Evolutionary conservation across 2,329 filamentous ascomycete genomes (phyloP).

Genomic region (Venturia nashicola): DNA sequence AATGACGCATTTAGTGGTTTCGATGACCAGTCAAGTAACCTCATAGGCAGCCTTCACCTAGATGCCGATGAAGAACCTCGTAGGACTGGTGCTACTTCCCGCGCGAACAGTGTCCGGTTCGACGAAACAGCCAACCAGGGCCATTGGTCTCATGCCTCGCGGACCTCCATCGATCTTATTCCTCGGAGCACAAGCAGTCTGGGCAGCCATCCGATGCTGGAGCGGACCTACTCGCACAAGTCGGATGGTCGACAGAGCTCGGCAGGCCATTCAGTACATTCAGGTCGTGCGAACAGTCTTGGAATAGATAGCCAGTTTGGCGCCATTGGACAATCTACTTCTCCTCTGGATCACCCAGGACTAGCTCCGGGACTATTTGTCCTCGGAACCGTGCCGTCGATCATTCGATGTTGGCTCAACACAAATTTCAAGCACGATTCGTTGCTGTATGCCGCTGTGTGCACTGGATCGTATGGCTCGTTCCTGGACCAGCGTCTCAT

Average conservation of each 20-base stretch:
- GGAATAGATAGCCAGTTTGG: slow-evolving; percentile 65
- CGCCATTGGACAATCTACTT: slow-evolving; percentile 52
- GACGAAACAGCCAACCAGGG: slow-evolving; percentile 91
- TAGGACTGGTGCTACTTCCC: slow-evolving; percentile 72
- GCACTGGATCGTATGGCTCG: slow-evolving; percentile 82
- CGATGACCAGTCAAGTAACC: slow-evolving; percentile 71
- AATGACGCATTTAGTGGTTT: slow-evolving; percentile 81
- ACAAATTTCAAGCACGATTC: slow-evolving; percentile 81
- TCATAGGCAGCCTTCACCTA: slow-evolving; percentile 70
- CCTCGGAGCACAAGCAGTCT: slow-evolving; percentile 71
- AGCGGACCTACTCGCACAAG: slow-evolving; percentile 85
- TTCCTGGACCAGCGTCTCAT: slow-evolving; percentile 66
- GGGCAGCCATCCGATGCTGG: slow-evolving; percentile 68
- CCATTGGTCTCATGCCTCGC: slow-evolving; percentile 72
- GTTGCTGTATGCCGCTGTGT: slow-evolving; percentile 81
- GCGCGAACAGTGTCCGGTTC: slow-evolving; percentile 94
- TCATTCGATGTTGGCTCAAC: slow-evolving; percentile 91
- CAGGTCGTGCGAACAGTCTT: slow-evolving; percentile 76
- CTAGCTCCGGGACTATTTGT: slow-evolving; percentile 78
- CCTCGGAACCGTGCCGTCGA: slow-evolving; percentile 79
- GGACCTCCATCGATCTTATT: slow-evolving; percentile 73
- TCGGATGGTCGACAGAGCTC: slow-evolving; percentile 93
- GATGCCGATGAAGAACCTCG: slow-evolving; percentile 80
- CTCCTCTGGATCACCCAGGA: slow-evolving; percentile 57
- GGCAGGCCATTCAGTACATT: slow-evolving; percentile 71